Conservation (phyloP, 2,329 filamentous ascomycete genomes). For the Myriangium duriaei region DNA sequence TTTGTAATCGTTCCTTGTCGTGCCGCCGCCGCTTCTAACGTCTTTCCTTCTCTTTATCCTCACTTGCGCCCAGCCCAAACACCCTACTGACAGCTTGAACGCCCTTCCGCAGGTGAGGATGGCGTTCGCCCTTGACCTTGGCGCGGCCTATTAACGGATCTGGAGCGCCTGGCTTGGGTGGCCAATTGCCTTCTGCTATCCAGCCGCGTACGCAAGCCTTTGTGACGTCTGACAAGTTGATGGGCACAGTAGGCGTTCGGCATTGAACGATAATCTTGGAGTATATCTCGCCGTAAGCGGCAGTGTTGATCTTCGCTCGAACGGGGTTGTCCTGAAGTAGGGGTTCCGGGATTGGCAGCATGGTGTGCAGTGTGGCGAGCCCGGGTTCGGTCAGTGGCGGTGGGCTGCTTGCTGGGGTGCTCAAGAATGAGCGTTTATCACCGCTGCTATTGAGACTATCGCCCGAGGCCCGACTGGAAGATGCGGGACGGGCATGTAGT, state of each 20-base stretch:
- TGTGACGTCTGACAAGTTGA: slow-evolving; percentile 74
- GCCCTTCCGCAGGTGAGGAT: slow-evolving; percentile 26
- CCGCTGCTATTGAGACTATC: not conserved
- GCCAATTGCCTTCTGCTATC: slow-evolving; percentile 92
- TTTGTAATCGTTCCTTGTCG: no score
- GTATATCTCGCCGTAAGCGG: slow-evolving; percentile 71
- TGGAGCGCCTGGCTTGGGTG: slow-evolving; percentile 46
- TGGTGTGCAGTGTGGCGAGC: slow-evolving; percentile 16
- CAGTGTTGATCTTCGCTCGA: slow-evolving; percentile 60
- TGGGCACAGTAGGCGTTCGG: slow-evolving; percentile 72
- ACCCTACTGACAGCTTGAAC: slow-evolving; percentile 34
- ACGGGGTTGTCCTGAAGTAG: slow-evolving; percentile 67
- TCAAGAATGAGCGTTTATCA: not conserved
- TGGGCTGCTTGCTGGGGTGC: slow-evolving; percentile 11
- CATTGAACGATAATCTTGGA: slow-evolving; percentile 73
- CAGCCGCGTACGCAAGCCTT: slow-evolving; percentile 74
- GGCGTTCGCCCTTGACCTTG: slow-evolving; percentile 18
- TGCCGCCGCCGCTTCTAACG: no score
- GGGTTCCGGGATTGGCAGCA: slow-evolving; percentile 62
- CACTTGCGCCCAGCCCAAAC: slow-evolving; percentile 19
- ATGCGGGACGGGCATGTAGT: slow-evolving; percentile 8
- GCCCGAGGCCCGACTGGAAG: no score
- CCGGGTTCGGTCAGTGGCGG: slow-evolving; percentile 10
- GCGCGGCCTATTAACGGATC: slow-evolving; percentile 32
- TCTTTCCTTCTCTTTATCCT: slow-evolving; percentile 3